phyloP scores from a whole-genome alignment of 306 rosid species.

The Cicer judaicum region DNA sequence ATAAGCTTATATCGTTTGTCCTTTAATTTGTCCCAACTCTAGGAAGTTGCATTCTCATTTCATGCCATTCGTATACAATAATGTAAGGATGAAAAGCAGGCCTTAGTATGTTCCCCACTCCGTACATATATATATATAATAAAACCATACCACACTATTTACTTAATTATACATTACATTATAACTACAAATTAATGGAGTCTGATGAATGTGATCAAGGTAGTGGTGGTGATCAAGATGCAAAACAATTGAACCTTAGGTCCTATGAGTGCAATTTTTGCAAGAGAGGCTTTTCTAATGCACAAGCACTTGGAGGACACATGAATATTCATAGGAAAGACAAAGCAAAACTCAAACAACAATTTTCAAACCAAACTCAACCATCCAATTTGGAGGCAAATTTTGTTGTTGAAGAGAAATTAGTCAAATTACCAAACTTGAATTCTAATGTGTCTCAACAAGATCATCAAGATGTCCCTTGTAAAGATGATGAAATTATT shows the following conservation, averaged over 20 bases:
- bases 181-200: constrained; percentile 40
- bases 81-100: constrained; percentile 48
- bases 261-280: constrained; percentile 83
- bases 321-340: constrained; percentile 89
- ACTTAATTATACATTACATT: too few species aligned
- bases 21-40: constrained; percentile 46
- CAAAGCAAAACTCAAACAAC: constrained; percentile 78
- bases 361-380: constrained; percentile 36
- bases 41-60: constrained; percentile 45
- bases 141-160: background rate
- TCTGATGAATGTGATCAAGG: constrained; percentile 44
- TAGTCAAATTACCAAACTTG: constrained; percentile 18
- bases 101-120: constrained; percentile 42
- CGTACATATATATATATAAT: constrained; percentile 27
- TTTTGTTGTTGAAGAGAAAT: constrained; percentile 8
- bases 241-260: constrained; percentile 30
- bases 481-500: background rate
- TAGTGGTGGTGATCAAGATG: constrained; percentile 35
- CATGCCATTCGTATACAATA: constrained; percentile 43
- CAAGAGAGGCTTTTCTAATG: constrained; percentile 86
- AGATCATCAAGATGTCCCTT: constrained; percentile 27
- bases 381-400: constrained; percentile 35
- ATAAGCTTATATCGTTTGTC: constrained; percentile 48
- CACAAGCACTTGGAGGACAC: constrained; percentile 94
- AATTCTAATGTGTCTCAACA: constrained; percentile 45